These are phyloP conservation scores for Colletotrichum trifolii DNA, from an alignment of 2,329 filamentous ascomycete genomes.

Conservation along the genomic window DNA sequence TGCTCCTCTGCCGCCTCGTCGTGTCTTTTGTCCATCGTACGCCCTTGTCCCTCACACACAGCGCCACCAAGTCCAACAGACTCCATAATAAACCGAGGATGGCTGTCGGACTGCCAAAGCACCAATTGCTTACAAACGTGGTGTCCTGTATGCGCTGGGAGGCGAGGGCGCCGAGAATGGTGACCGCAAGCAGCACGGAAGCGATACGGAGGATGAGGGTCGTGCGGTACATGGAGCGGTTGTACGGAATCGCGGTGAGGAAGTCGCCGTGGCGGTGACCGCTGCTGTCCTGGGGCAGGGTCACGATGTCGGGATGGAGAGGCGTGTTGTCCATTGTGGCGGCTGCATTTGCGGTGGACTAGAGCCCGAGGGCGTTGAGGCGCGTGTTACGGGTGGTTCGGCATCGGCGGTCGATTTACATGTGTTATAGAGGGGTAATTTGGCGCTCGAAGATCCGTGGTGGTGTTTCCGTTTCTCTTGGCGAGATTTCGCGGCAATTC, in stretches of 20 bases:
- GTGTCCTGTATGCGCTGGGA: background rate
- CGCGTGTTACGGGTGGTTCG: background rate
- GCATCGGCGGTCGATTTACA: conserved; percentile 6
- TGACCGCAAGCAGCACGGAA: conserved; percentile 25
- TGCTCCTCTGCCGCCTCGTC: conserved; percentile 1
- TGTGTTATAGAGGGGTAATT: background rate
- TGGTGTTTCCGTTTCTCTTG: background rate
- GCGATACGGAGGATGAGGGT: conserved; percentile 23
- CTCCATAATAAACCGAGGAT: conserved; percentile 25
- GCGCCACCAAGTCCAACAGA: conserved; percentile 14
- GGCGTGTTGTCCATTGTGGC: conserved; percentile 35
- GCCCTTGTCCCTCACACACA: conserved; percentile 24
- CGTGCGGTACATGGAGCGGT: conserved; percentile 33
- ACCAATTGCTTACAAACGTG: background rate
- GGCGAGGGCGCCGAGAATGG: conserved; percentile 23
- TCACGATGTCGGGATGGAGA: conserved; percentile 29
- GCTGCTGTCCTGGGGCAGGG: conserved; percentile 9
- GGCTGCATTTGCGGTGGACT: background rate
- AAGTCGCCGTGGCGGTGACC: conserved; percentile 33
- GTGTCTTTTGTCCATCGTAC: conserved; percentile 22
- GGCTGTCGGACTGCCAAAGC: conserved; percentile 20
- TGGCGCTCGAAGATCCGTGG: too few relatives aligned
- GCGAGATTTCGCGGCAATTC: too few relatives aligned
- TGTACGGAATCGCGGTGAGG: conserved; percentile 33
- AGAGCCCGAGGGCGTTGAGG: background rate